phyloP scores from a whole-genome alignment of 2,329 filamentous ascomycete genomes.

The Cladobotryum protrusum region DNA sequence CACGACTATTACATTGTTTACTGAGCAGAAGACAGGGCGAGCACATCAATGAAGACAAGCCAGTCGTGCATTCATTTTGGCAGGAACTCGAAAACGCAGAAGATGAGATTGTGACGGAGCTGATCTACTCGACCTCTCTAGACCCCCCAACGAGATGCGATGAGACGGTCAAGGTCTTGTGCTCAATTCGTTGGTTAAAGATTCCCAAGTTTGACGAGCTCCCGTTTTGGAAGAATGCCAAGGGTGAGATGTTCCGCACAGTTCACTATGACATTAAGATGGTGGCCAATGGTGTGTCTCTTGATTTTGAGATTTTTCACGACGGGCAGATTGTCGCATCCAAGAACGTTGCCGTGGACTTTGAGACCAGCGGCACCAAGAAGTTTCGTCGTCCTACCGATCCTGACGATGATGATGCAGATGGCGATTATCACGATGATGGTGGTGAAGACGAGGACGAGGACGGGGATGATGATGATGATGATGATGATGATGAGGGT shows the following conservation, averaged over 20 bases:
- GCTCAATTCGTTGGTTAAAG: constrained; percentile 12
- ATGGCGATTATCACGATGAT: no score
- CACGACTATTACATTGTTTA: background rate
- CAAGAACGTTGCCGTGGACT: constrained; percentile 11
- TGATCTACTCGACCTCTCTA: constrained; percentile 7
- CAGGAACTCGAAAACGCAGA: constrained; percentile 9
- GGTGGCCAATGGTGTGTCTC: constrained; percentile 10
- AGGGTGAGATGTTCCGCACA: background rate
- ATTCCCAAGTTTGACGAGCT: constrained; percentile 7
- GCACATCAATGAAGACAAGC: background rate
- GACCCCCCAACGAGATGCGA: constrained; percentile 5
- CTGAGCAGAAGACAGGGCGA: constrained; percentile 5
- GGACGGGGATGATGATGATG: no score
- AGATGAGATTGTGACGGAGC: constrained; percentile 6
- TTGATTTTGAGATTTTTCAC: constrained; percentile 13
- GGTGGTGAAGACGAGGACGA: no score
- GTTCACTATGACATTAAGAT: constrained; percentile 11
- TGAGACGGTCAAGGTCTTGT: constrained; percentile 11
- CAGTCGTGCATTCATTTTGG: constrained; percentile 6
- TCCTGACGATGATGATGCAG: no score
- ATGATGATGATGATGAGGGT: no score
- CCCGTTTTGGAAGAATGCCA: constrained; percentile 7
- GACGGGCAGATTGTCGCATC: constrained; percentile 5
- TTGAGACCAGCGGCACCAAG: background rate
- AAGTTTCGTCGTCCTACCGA: background rate